These are phyloP conservation scores for Ampelomyces quisqualis DNA, from an alignment of 2,329 filamentous ascomycete genomes.

Conservation along the genomic window DNA sequence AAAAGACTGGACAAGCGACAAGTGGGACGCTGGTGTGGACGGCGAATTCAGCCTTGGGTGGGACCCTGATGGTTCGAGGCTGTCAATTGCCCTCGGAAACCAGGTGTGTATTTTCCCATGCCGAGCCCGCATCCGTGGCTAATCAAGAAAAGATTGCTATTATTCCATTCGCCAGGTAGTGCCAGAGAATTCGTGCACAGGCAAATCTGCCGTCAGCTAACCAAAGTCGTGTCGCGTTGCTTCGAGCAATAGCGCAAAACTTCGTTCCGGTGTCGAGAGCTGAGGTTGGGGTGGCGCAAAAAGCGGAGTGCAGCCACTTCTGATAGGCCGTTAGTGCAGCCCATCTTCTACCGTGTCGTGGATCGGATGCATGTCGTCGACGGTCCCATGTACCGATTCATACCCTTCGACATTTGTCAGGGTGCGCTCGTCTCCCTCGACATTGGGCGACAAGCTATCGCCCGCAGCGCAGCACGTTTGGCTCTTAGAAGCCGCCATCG, in stretches of 20 bases:
- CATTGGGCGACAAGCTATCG: not conserved
- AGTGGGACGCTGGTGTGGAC: constrained; percentile 37
- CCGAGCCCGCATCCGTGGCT: too few species aligned
- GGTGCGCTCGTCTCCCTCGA: not conserved
- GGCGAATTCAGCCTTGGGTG: constrained; percentile 43
- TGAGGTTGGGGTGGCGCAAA: constrained; percentile 19
- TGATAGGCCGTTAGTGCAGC: constrained; percentile 15
- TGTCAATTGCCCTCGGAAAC: constrained; percentile 43
- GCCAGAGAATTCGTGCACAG: not conserved
- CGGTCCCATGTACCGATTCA: constrained; percentile 1
- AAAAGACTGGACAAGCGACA: constrained; percentile 25
- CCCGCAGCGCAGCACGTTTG: not conserved
- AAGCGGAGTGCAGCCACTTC: constrained; percentile 18
- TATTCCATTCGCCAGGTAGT: constrained; percentile 35
- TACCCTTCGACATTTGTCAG: constrained; percentile 17
- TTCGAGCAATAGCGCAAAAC: not conserved
- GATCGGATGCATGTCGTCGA: constrained; percentile 4
- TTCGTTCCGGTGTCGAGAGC: too few species aligned
- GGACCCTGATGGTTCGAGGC: constrained; percentile 42
- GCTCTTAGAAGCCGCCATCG: constrained; percentile 5
- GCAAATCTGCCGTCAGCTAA: too few species aligned
- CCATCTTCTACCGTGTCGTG: constrained; percentile 5
- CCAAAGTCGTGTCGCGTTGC: too few species aligned
- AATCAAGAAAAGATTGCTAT: constrained; percentile 36
- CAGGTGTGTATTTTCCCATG: constrained; percentile 28